Base-by-base conservation (phyloP, 2,329 filamentous ascomycete genomes). In the Nakataea oryzae region DNA sequence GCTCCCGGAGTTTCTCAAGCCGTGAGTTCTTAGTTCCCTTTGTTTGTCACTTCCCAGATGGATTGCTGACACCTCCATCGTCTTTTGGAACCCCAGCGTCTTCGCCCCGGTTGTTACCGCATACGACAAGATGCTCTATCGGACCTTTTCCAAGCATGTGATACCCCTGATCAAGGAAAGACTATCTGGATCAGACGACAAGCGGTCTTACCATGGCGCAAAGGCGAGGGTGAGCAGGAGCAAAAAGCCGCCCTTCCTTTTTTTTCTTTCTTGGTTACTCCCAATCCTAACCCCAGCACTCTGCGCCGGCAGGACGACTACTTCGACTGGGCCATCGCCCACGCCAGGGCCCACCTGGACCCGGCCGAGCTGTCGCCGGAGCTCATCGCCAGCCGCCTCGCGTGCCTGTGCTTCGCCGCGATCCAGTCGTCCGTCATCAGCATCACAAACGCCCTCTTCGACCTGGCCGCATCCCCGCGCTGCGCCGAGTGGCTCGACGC, bases 401-500 rank as follows among this genome's bases (percentile, higher is more conserved):
- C 69, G 0, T 69, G 73, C 13, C 69, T 74, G 24, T 66, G 69
- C 62, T 75, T 75, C 65, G 73, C 73, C 1, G 72, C 73, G 30
- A 74, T 76, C 64, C 73, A 75, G 64, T 75, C 74, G 1, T 74
- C 73, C 17, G 70, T 71, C 58, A 75, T 75, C 59, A 75, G 72
- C 32, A 69, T 76, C 28, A 74, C 72, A 3, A 74, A 76, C 66
- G 66, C 68, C 11, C 54, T 76, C 24, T 73, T 75, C 64, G 74
- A 77, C 65, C 64, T 78, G 3, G 71, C 72, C 5, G 64, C 73
- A 9, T 72, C 70, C 3, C 14, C 68, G 3, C 30, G 64, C 24
- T 67, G 70, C 58, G 60, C 63, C 1, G 63, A 65, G 0, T 65
- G 68, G 5, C 67, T 74, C 1, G 62, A 64, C 7, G 64, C 65